A percentile compares a stretch with the other conserved stretches of the same genome.
Conservation (phyloP, 2,329 filamentous ascomycete species). For the Tolypocladium pustulatum region DNA sequence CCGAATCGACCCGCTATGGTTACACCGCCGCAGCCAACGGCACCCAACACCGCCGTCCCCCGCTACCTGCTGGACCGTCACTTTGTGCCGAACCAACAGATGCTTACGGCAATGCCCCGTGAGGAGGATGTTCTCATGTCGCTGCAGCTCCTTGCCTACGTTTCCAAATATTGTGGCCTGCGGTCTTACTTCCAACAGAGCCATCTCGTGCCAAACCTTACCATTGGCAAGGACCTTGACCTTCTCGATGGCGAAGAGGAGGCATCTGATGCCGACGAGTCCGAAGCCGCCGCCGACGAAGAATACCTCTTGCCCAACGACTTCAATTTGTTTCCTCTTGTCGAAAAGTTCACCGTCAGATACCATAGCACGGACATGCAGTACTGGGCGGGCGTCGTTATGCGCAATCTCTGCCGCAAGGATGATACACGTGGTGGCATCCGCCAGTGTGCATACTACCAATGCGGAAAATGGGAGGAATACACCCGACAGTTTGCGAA, state of each 20-base stretch:
- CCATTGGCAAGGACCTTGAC: slow-evolving; percentile 77
- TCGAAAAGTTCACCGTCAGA: slow-evolving; percentile 95
- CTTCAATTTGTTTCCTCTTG: slow-evolving; percentile 95
- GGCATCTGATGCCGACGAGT: slow-evolving; percentile 27
- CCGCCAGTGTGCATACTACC: slow-evolving; percentile 92
- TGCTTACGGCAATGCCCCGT: slow-evolving; percentile 83
- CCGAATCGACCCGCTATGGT: slow-evolving; percentile 60
- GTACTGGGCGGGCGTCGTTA: slow-evolving; percentile 98
- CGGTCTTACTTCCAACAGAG: slow-evolving; percentile 92
- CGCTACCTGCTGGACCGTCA: slow-evolving; percentile 71
- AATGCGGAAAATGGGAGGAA: slow-evolving; percentile 98
- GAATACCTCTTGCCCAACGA: slow-evolving; percentile 90
- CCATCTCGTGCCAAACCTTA: slow-evolving; percentile 83
- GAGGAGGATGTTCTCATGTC: slow-evolving; percentile 99
- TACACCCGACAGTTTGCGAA: slow-evolving; percentile 96
- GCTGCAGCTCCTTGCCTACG: slow-evolving; percentile 88
- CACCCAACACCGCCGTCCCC: slow-evolving; percentile 62
- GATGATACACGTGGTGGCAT: slow-evolving; percentile 92
- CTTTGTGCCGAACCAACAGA: slow-evolving; percentile 56
- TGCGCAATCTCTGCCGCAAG: slow-evolving; percentile 97
- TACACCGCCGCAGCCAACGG: slow-evolving; percentile 63
- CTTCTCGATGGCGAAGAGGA: slow-evolving; percentile 63
- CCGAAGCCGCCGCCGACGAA: slow-evolving; percentile 58
- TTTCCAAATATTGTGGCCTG: slow-evolving; percentile 97
- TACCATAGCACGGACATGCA: slow-evolving; percentile 97